These are phyloP conservation scores for Saposhnikovia divaricata DNA, from an alignment of 129 eudicot genomes.

Conservation along the genomic window DNA sequence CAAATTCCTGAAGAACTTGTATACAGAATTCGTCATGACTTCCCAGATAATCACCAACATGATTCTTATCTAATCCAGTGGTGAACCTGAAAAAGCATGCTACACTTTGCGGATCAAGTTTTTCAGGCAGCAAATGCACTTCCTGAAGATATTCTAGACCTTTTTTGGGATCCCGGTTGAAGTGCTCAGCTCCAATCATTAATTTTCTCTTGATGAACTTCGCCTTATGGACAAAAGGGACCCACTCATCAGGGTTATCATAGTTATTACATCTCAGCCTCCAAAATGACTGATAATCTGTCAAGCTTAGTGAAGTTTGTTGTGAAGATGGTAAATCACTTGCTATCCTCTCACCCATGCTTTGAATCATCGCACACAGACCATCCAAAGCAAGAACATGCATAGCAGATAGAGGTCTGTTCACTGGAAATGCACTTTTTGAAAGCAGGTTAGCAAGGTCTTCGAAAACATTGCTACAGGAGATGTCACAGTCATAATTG, in stretches of 20 bases:
- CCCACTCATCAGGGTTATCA: constrained; percentile 66
- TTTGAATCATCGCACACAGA: constrained; percentile 73
- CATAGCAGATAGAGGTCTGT: constrained; percentile 68
- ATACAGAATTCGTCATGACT: constrained; percentile 88
- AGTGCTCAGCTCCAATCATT: constrained; percentile 94
- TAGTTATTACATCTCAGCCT: constrained; percentile 76
- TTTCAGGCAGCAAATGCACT: constrained; percentile 73
- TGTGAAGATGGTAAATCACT: constrained; percentile 52
- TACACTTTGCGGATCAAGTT: constrained; percentile 85
- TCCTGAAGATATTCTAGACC: constrained; percentile 86
- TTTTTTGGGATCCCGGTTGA: constrained; percentile 75
- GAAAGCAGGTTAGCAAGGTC: constrained; percentile 80
- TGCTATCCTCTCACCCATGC: constrained; percentile 84
- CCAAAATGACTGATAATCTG: constrained; percentile 78
- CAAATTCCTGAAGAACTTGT: constrained; percentile 86
- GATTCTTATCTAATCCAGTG: constrained; percentile 83
- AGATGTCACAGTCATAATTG: constrained; percentile 79
- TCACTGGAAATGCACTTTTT: constrained; percentile 84
- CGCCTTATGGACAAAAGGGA: constrained; percentile 69
- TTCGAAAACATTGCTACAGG: constrained; percentile 81
- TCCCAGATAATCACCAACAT: constrained; percentile 81
- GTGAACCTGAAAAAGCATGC: constrained; percentile 89
- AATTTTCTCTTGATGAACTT: constrained; percentile 71
- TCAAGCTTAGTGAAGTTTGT: constrained; percentile 47
- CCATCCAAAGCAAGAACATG: constrained; percentile 90